phyloP scores from a whole-genome alignment of 805 yeast genomes.

The Lipomyces yamadae region DNA sequence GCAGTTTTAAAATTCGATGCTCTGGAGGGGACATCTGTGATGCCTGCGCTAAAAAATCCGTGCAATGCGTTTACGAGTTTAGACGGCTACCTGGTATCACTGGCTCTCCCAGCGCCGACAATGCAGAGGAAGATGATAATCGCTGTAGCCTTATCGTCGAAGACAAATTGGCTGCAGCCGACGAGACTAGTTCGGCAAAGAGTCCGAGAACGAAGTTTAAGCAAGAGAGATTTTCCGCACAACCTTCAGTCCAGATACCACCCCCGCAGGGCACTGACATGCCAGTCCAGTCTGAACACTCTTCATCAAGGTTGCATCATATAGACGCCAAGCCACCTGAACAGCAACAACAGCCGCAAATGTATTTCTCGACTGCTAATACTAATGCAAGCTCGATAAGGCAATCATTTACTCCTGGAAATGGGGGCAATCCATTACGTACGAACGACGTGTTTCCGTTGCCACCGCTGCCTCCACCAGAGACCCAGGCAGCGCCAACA shows the following conservation, averaged over 20 bases:
- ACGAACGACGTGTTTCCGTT: constrained; percentile 8
- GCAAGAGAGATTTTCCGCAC: neutral
- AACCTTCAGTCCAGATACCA: neutral
- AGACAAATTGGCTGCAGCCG: neutral
- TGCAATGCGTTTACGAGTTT: constrained; percentile 34
- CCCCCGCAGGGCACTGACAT: neutral
- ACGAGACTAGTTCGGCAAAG: neutral
- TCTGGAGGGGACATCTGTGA: constrained; percentile 40
- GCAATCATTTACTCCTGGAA: neutral
- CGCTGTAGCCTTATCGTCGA: neutral
- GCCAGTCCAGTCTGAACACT: neutral
- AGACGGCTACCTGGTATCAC: constrained; percentile 1
- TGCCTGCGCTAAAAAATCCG: constrained; percentile 33
- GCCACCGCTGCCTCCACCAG: constrained; percentile 5
- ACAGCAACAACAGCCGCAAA: neutral
- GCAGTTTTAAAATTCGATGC: constrained; percentile 37
- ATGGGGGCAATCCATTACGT: neutral
- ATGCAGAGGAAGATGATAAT: constrained; percentile 3
- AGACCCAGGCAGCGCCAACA: neutral
- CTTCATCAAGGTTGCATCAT: neutral
- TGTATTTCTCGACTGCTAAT: neutral
- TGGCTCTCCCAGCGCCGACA: constrained; percentile 3
- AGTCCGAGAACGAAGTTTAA: neutral
- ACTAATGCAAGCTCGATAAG: neutral
- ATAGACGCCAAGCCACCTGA: neutral